A percentile compares a stretch with the other conserved stretches of the same genome.
phyloP scores from a whole-genome alignment of 2,329 filamentous ascomycete genomes.

The Fusarium buxicola region DNA sequence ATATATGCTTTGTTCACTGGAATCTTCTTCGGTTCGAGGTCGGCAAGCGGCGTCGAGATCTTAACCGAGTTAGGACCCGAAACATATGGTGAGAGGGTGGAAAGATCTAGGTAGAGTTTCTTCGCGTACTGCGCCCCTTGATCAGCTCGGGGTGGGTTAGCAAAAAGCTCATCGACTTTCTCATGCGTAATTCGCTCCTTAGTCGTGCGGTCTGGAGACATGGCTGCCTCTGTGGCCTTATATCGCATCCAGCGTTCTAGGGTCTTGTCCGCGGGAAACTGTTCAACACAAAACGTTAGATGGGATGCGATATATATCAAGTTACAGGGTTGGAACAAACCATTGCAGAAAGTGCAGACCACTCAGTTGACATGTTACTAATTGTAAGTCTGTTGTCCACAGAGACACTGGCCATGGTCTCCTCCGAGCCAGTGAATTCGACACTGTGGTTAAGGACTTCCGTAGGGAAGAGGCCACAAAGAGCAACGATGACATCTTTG shows the following conservation, averaged over 20 bases:
- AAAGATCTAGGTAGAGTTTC: constrained; percentile 80
- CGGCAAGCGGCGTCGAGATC: constrained; percentile 78
- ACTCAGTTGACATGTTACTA: constrained; percentile 82
- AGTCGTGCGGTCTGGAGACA: constrained; percentile 63
- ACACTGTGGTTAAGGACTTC: constrained; percentile 90
- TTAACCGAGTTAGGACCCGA: constrained; percentile 92
- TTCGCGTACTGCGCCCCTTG: constrained; percentile 83
- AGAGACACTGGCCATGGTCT: constrained; percentile 72
- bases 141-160: constrained; percentile 75
- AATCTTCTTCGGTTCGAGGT: constrained; percentile 79
- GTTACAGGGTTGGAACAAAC: background rate
- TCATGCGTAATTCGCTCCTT: constrained; percentile 71
- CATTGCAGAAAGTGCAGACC: constrained; percentile 69
- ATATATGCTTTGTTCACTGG: constrained; percentile 85
- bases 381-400: constrained; percentile 80
- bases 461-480: constrained; percentile 80
- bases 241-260: constrained; percentile 70
- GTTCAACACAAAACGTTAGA: background rate
- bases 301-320: too few species aligned
- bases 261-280: constrained; percentile 3
- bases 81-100: constrained; percentile 83
- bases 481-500: constrained; percentile 22
- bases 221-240: constrained; percentile 77
- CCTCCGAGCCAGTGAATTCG: constrained; percentile 82
- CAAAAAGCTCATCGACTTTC: constrained; percentile 75